Evolutionary conservation across 352 stramenopile species (phyloP).

Genomic region (Pythium biforme): DNA sequence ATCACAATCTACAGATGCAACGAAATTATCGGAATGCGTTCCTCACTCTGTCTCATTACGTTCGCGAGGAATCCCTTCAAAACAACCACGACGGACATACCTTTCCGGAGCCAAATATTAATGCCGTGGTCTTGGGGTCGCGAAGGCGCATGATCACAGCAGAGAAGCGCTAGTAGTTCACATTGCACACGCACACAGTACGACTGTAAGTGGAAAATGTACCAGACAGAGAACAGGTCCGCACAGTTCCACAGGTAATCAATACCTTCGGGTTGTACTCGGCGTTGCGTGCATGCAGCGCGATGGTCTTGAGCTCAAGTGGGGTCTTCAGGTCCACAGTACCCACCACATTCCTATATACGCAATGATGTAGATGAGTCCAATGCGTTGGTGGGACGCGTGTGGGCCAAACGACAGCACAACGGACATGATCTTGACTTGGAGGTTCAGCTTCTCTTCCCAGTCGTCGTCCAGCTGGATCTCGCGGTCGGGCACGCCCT

Average conservation of each 20-base stretch:
- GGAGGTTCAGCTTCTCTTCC: constrained; percentile 73
- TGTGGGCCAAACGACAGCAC: not conserved
- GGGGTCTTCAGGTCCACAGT: constrained; percentile 94
- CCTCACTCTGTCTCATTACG: too few relatives aligned
- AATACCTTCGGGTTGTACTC: constrained; percentile 98
- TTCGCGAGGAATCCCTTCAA: not conserved
- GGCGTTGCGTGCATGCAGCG: constrained; percentile 96
- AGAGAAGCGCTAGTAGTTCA: constrained; percentile 83
- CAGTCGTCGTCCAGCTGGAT: constrained; percentile 79
- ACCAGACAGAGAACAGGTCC: not conserved
- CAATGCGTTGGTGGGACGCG: not conserved
- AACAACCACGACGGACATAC: constrained; percentile 26
- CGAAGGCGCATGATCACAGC: constrained; percentile 95
- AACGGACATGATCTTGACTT: constrained; percentile 84
- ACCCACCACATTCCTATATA: constrained; percentile 90
- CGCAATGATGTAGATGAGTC: too few relatives aligned
- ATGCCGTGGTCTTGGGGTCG: constrained; percentile 96
- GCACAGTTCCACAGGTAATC: not conserved
- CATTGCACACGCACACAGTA: not conserved
- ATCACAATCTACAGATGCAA: constrained; percentile 65
- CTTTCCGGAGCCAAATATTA: constrained; percentile 98
- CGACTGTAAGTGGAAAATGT: not conserved
- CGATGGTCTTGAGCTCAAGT: constrained; percentile 97
- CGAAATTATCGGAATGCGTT: too few relatives aligned
- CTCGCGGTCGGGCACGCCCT: constrained; percentile 45